phyloP scores from a whole-genome alignment of 225 moss, liverwort and hornwort species.

The Anthoceros angustus region DNA sequence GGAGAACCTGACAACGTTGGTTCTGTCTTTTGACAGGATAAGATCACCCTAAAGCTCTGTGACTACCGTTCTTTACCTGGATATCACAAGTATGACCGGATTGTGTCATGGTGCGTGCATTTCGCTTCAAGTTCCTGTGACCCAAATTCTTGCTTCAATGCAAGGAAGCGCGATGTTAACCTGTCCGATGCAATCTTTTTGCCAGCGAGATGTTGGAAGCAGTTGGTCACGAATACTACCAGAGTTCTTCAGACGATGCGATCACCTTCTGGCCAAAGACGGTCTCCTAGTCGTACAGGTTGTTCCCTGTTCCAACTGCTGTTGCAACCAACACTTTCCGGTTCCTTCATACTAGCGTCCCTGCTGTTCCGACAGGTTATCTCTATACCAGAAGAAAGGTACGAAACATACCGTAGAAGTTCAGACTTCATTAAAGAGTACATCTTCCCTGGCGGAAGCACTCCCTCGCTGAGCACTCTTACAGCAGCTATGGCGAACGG shows the following conservation, averaged over 20 bases:
- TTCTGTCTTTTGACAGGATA: conserved; percentile 23
- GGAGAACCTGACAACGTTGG: not conserved
- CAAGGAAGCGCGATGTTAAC: not conserved
- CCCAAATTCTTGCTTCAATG: not conserved
- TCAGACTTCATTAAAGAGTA: conserved; percentile 82
- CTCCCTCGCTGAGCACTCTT: conserved; percentile 49
- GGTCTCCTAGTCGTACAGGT: conserved; percentile 72
- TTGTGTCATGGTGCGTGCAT: conserved; percentile 52
- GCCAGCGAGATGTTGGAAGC: conserved; percentile 84
- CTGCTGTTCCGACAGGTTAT: conserved; percentile 25
- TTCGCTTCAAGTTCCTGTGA: not conserved
- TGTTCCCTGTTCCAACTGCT: not conserved
- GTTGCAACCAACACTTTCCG: not conserved
- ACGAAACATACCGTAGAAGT: conserved; percentile 42
- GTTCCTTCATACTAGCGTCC: not conserved
- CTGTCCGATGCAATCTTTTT: not conserved
- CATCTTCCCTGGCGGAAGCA: conserved; percentile 68
- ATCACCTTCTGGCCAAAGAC: conserved; percentile 53
- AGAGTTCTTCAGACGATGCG: conserved; percentile 55
- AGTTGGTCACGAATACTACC: conserved; percentile 61
- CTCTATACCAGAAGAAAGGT: conserved; percentile 65
- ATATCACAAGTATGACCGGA: conserved; percentile 53
- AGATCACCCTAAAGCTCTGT: conserved; percentile 33
- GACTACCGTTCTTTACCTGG: conserved; percentile 54
- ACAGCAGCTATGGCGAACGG: conserved; percentile 45